Evolutionary conservation across 1,139 yeast species (phyloP).

Genomic region (Blastobotrys aristatus): DNA sequence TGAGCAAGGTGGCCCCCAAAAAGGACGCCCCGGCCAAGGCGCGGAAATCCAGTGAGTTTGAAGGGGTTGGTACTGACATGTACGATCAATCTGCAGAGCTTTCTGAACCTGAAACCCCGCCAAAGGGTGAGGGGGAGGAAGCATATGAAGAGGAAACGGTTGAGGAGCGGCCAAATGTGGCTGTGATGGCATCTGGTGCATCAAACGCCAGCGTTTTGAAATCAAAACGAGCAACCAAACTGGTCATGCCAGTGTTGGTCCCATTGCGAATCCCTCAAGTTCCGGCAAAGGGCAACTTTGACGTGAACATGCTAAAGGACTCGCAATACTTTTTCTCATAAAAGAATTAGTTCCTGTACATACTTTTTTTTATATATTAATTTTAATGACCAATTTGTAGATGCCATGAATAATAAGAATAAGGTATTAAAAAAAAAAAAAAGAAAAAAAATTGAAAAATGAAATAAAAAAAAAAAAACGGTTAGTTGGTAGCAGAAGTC

Average conservation of each 20-base stretch:
- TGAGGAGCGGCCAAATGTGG: slow-evolving; percentile 1
- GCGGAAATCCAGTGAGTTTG: slow-evolving; percentile 33
- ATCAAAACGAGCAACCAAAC: background rate
- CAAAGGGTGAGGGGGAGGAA: slow-evolving; percentile 15
- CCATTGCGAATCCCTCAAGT: slow-evolving; percentile 70
- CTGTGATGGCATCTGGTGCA: slow-evolving; percentile 5
- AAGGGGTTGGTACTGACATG: slow-evolving; percentile 33
- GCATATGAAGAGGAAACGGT: slow-evolving; percentile 7
- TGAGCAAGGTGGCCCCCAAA: background rate
- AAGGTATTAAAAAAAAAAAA: background rate
- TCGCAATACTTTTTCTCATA: slow-evolving; percentile 76
- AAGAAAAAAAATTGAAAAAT: background rate
- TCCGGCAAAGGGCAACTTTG: slow-evolving; percentile 81
- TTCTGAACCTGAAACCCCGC: background rate
- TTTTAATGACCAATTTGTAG: too few species aligned
- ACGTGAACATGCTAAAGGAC: slow-evolving; percentile 63
- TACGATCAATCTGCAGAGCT: slow-evolving; percentile 13
- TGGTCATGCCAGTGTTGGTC: slow-evolving; percentile 37
- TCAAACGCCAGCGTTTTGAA: background rate
- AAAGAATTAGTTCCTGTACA: slow-evolving; percentile 1
- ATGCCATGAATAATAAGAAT: background rate
- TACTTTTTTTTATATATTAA: slow-evolving; percentile 10
- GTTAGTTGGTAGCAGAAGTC: background rate
- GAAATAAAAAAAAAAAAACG: background rate
- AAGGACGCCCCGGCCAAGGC: background rate